These are phyloP conservation scores for Cucurbita ficifolia DNA, from an alignment of 306 rosid genomes.

Conservation along the genomic window DNA sequence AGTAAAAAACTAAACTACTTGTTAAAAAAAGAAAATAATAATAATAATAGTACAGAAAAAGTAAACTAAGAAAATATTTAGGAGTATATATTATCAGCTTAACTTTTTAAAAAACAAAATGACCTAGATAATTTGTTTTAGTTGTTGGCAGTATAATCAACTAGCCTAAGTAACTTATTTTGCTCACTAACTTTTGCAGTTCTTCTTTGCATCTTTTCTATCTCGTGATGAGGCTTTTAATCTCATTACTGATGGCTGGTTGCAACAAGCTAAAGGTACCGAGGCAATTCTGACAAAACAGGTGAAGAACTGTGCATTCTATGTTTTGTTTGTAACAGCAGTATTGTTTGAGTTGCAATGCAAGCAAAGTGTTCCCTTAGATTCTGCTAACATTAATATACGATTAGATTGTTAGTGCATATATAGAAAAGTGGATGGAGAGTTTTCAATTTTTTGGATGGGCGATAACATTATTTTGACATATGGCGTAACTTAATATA, in stretches of 20 bases:
- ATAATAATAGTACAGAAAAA: not conserved
- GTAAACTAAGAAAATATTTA: not conserved
- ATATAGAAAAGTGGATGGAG: not conserved
- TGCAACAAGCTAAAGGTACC: slow-evolving; percentile 27
- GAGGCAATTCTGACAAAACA: slow-evolving; percentile 33
- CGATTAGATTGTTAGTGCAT: not conserved
- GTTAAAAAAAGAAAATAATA: not conserved
- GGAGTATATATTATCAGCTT: not conserved
- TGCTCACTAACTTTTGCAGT: slow-evolving; percentile 35
- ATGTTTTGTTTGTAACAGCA: not conserved
- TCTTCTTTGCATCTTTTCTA: slow-evolving; percentile 82
- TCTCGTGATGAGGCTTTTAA: slow-evolving; percentile 92
- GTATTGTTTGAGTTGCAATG: not conserved
- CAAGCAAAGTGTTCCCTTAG: not conserved
- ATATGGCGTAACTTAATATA: not conserved
- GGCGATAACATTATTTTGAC: not conserved
- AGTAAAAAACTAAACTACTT: not conserved
- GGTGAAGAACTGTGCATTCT: slow-evolving; percentile 22
- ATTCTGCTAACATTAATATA: not conserved
- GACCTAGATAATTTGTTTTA: not conserved
- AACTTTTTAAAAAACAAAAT: not conserved
- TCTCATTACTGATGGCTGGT: slow-evolving; percentile 75
- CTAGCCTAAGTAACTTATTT: slow-evolving; percentile 10
- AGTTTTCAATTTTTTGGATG: not conserved
- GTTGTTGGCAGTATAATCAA: not conserved